These are phyloP conservation scores for Magnusiomyces ingens DNA, from an alignment of 1,139 yeast species.

Conservation along the genomic window DNA sequence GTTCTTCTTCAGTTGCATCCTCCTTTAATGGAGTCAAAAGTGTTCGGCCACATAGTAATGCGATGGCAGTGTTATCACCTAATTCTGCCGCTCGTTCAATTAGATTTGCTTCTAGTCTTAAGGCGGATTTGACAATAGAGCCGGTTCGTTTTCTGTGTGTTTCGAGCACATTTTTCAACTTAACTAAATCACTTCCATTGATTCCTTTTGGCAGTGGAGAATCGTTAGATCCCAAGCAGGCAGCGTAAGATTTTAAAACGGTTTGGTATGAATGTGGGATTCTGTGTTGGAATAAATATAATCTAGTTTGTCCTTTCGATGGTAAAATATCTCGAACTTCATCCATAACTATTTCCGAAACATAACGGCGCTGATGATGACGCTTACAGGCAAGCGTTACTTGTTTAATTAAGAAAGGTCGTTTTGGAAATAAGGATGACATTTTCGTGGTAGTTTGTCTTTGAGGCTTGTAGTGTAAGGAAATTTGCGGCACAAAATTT, in stretches of 20 bases:
- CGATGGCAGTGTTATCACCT: slow-evolving; percentile 76
- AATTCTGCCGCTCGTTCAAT: slow-evolving; percentile 77
- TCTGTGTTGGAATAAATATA: slow-evolving; percentile 17
- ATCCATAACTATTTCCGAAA: slow-evolving; percentile 4
- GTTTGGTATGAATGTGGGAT: slow-evolving; percentile 15
- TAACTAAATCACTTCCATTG: slow-evolving; percentile 53
- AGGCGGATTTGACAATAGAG: slow-evolving; percentile 39
- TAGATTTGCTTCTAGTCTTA: slow-evolving; percentile 59
- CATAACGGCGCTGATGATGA: background rate
- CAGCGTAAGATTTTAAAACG: slow-evolving; percentile 16
- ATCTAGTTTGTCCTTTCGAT: slow-evolving; percentile 7
- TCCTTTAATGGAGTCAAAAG: slow-evolving; percentile 16
- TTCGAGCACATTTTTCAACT: slow-evolving; percentile 59
- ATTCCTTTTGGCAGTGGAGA: slow-evolving; percentile 38
- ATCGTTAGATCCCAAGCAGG: slow-evolving; percentile 20
- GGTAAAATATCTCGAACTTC: slow-evolving; percentile 7
- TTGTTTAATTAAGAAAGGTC: too few relatives aligned
- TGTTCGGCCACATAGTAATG: slow-evolving; percentile 52
- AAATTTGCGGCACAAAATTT: too few relatives aligned
- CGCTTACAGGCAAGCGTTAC: too few relatives aligned
- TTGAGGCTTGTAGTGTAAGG: too few relatives aligned
- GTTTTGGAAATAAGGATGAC: too few relatives aligned
- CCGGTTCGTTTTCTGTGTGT: slow-evolving; percentile 56
- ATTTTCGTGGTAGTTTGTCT: too few relatives aligned
- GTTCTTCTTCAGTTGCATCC: slow-evolving; percentile 20